These are phyloP conservation scores for Podila clonocystis DNA, from an alignment of 192 early-diverging fungal species.

Conservation along the genomic window DNA sequence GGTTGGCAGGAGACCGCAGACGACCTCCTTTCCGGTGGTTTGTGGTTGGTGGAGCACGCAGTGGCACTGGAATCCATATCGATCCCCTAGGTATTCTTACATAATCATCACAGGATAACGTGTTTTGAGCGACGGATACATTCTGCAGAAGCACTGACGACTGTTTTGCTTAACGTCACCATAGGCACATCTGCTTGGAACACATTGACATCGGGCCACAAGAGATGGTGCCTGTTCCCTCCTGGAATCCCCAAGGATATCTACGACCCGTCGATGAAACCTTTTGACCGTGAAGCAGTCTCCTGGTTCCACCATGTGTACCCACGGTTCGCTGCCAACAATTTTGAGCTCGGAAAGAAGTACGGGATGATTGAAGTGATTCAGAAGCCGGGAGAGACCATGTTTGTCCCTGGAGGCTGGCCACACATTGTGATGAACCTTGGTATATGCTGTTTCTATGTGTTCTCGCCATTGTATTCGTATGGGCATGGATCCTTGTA, in stretches of 20 bases:
- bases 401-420: constrained; percentile 88
- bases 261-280: constrained; percentile 66
- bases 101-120: background rate
- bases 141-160: background rate
- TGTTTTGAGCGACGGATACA: background rate
- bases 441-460: constrained; percentile 39
- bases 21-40: constrained; percentile 84
- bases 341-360: constrained; percentile 62
- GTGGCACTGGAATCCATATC: constrained; percentile 77
- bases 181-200: constrained; percentile 86
- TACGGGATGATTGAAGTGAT: constrained; percentile 76
- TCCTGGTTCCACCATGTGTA: constrained; percentile 78
- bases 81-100: constrained; percentile 66
- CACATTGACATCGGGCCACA: constrained; percentile 73
- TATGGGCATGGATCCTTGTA: background rate
- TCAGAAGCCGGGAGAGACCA: constrained; percentile 81
- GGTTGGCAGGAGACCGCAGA: constrained; percentile 62
- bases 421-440: constrained; percentile 83
- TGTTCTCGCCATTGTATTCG: background rate
- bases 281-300: constrained; percentile 75
- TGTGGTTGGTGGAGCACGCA: constrained; percentile 75
- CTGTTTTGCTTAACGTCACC: background rate
- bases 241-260: constrained; percentile 68
- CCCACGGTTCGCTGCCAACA: constrained; percentile 56
- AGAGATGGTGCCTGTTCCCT: constrained; percentile 84